Percentiles rank a stretch among this genome's conserved stretches.
These are phyloP conservation scores for Singerocomus rubriflavus DNA, from an alignment of 1,284 basidiomycete genomes.

Conservation along the genomic window DNA sequence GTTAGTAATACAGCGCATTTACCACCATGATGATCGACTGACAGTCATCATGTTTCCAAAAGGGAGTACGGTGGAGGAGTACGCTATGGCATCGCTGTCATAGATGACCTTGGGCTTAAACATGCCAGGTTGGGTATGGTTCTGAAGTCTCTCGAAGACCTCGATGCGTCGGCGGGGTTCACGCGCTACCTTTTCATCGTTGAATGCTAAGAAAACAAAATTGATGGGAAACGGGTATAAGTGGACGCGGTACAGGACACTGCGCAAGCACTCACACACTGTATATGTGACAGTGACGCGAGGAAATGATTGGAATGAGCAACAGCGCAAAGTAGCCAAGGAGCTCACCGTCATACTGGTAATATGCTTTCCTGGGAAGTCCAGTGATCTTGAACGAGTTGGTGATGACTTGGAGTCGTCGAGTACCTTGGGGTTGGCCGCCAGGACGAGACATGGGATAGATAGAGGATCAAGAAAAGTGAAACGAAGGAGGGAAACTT, in stretches of 20 bases:
- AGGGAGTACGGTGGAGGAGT: constrained; percentile 27
- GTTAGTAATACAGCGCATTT: not conserved
- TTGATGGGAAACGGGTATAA: not conserved
- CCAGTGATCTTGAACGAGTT: constrained; percentile 30
- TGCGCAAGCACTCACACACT: constrained; percentile 28
- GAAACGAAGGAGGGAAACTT: not conserved
- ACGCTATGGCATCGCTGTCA: constrained; percentile 41
- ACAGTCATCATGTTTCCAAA: constrained; percentile 28
- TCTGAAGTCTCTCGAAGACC: constrained; percentile 36
- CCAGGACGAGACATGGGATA: constrained; percentile 20
- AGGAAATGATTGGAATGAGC: constrained; percentile 3
- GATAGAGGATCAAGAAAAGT: constrained; percentile 1
- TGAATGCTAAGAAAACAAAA: constrained; percentile 17
- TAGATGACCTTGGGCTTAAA: constrained; percentile 37
- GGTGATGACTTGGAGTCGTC: constrained; percentile 18
- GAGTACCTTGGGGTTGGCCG: constrained; percentile 11
- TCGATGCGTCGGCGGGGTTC: constrained; percentile 26
- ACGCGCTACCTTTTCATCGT: constrained; percentile 7
- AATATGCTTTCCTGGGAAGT: constrained; percentile 30
- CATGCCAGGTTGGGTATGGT: constrained; percentile 17
- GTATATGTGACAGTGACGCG: constrained; percentile 1
- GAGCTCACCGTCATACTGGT: constrained; percentile 40
- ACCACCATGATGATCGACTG: not conserved
- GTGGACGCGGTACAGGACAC: constrained; percentile 7
- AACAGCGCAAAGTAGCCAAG: not conserved